Evolutionary conservation across 345 rosid genomes (phyloP).

Genomic region (Populus nigra): DNA sequence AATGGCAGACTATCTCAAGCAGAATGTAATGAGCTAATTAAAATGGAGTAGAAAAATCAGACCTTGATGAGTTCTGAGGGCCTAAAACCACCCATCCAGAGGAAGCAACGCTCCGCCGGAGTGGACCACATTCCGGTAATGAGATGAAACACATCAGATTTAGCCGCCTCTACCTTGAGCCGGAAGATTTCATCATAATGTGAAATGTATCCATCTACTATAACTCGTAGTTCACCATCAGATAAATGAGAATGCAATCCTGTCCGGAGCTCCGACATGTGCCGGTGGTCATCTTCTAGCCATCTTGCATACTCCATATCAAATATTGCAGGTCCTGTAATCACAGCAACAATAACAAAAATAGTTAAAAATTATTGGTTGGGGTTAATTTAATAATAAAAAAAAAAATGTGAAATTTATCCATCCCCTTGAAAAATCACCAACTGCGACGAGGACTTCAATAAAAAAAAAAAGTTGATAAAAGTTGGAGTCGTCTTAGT

Average conservation of each 20-base stretch:
- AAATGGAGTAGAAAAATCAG: neutral
- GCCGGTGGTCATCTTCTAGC: constrained; percentile 83
- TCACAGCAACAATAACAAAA: neutral
- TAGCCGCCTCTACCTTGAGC: constrained; percentile 62
- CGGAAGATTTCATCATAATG: constrained; percentile 88
- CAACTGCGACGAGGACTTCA: too few species aligned
- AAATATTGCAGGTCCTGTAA: constrained; percentile 79
- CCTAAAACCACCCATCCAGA: constrained; percentile 97
- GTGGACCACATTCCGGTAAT: constrained; percentile 86
- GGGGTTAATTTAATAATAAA: neutral
- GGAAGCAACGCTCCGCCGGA: constrained; percentile 91
- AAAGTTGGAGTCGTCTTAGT: neutral
- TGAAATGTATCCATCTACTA: constrained; percentile 71
- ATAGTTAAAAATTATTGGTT: neutral
- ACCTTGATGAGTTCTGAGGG: constrained; percentile 98
- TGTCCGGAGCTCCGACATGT: constrained; percentile 76
- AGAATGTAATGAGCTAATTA: neutral
- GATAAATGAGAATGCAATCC: constrained; percentile 73
- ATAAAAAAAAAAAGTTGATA: neutral
- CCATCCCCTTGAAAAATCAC: too few species aligned
- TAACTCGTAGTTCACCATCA: constrained; percentile 64
- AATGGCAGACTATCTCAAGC: neutral
- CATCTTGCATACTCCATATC: constrained; percentile 95
- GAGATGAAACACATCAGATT: constrained; percentile 84
- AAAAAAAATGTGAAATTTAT: too few species aligned